Evolutionary conservation across 2,329 filamentous ascomycete genomes (phyloP), one percentile per base, ranked within the genome.

Genomic region (Diaporthe batatas): DNA sequence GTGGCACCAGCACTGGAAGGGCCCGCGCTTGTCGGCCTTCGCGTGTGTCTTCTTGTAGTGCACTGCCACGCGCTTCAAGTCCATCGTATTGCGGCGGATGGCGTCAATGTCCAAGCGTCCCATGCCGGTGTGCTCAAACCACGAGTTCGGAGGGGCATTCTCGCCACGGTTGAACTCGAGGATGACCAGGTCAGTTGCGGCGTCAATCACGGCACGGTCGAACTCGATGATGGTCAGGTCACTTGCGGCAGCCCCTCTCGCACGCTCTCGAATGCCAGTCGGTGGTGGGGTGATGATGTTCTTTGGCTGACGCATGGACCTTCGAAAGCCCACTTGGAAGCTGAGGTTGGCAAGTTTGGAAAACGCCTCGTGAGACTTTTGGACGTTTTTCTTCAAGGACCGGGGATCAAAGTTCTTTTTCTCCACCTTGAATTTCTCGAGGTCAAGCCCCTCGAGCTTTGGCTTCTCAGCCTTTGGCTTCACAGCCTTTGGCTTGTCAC

Each of bases 181-280:
- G 42, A 78, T 69, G 23, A 76, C 72, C 12, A 79, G 68, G 47
- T 79, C 78, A 1, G 72, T 72, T 0, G 39, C 68, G 12, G 23
- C 23, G 34, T 77, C 73, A 12, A 76, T 57, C 16, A 23, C 58
- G n/a, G n/a, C 59, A 7, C 47, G 49, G 2, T 54, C 32, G 7
- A 78, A 76, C 12, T 78, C 71, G 29, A 79, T 12, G 42, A 78
- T 69, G 23, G 76, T 71, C 12, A 79, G 68, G 47, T 79, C 78
- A 1, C 71, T 72, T 0, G 39, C 68, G 12, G 23, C 23, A 32
- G 76, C 72, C 11, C 76, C 54, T 12, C 25, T 55, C 8, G 68
- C 70, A 11, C 3, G 53, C 1, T 3, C 44, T n/a, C n/a, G n/a
- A n/a, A n/a, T n/a, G n/a, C n/a, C n/a, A n/a, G n/a, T n/a, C n/a